These are phyloP conservation scores for Saksenaea oblongispora DNA, from an alignment of 371 early-diverging fungal species.

Conservation along the genomic window DNA sequence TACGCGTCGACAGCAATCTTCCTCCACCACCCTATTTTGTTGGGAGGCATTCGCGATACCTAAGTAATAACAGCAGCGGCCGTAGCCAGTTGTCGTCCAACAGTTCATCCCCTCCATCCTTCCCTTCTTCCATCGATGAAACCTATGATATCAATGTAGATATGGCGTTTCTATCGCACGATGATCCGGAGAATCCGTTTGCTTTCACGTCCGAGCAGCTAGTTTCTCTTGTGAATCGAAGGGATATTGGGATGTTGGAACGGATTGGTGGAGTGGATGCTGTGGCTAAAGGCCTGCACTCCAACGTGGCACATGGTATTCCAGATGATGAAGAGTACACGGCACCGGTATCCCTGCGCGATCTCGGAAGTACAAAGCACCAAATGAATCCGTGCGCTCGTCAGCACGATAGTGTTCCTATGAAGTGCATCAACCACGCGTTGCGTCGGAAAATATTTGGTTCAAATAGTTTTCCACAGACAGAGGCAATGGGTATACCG, in stretches of 20 bases:
- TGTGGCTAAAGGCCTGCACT: constrained; percentile 56
- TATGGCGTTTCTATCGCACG: constrained; percentile 22
- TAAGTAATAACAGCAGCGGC: background rate
- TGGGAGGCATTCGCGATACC: background rate
- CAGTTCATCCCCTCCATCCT: background rate
- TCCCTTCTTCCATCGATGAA: constrained; percentile 7
- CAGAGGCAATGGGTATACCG: constrained; percentile 61
- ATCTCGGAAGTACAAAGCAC: background rate
- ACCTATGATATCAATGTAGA: constrained; percentile 6
- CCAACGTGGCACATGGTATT: constrained; percentile 43
- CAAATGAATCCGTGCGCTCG: background rate
- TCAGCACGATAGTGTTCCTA: constrained; percentile 1
- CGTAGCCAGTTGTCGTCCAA: background rate
- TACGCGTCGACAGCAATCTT: no score
- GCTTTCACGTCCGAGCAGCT: constrained; percentile 50
- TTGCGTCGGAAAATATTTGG: constrained; percentile 59
- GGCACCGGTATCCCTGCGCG: constrained; percentile 6
- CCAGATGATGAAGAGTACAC: background rate
- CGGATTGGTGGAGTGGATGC: constrained; percentile 50
- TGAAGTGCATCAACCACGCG: constrained; percentile 10
- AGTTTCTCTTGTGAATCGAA: constrained; percentile 48
- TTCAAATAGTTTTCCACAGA: constrained; percentile 63
- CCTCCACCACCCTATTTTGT: background rate
- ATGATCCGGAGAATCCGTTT: constrained; percentile 54
- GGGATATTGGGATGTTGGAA: constrained; percentile 42